phyloP scores from a whole-genome alignment of 2,329 filamentous ascomycete species.

The Tympanopsis confertula region DNA sequence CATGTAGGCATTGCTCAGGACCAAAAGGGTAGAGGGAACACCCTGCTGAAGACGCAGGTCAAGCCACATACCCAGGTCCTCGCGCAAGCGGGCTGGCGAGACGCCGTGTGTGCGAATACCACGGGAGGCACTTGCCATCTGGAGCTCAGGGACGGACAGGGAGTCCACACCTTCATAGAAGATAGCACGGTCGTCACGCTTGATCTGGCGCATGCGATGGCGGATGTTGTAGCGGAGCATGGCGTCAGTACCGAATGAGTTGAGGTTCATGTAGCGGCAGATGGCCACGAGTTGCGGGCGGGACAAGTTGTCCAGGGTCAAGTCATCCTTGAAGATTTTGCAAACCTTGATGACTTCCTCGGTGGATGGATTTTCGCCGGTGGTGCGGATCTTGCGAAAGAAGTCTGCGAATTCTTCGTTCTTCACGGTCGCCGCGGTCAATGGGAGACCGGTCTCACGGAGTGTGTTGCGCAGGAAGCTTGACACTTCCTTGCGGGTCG shows the following conservation, averaged over 20 bases:
- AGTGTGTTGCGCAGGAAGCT: conserved; percentile 78
- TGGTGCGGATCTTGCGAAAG: conserved; percentile 89
- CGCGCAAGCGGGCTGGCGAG: conserved; percentile 74
- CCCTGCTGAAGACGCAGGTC: conserved; percentile 86
- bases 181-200: conserved; percentile 91
- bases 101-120: conserved; percentile 88
- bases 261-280: conserved; percentile 96
- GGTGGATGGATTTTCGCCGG: conserved; percentile 76
- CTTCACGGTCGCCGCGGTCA: conserved; percentile 73
- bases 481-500: conserved; percentile 87
- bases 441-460: conserved; percentile 81
- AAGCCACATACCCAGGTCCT: conserved; percentile 87
- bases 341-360: conserved; percentile 96
- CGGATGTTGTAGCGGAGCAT: conserved; percentile 96
- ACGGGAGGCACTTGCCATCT: conserved; percentile 81
- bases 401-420: conserved; percentile 92
- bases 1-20: conserved; percentile 95
- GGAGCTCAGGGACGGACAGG: conserved; percentile 83
- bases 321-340: conserved; percentile 95
- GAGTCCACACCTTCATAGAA: conserved; percentile 87
- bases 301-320: conserved; percentile 93
- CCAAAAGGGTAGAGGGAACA: conserved; percentile 89
- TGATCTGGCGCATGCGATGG: conserved; percentile 97
- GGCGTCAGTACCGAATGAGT: conserved; percentile 91
- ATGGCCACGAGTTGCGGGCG: conserved; percentile 92